Base-by-base conservation (phyloP, 805 yeast species). In the Candida piceae region DNA sequence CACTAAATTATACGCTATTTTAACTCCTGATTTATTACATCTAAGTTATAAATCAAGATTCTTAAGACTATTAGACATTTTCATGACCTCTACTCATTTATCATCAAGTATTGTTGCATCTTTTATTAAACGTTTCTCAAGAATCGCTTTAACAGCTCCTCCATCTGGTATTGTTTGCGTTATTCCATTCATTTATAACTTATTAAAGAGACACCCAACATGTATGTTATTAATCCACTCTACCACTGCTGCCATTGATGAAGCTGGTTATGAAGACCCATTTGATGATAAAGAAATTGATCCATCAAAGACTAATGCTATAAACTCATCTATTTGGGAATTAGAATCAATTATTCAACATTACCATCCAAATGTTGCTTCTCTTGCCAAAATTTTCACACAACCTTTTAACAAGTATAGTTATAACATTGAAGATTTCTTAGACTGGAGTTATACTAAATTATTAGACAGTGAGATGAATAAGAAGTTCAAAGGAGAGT, bases 361-460 rank as follows among this genome's bases (percentile, higher is more conserved):
- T 57, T 90, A 88, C 55, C 97, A 93, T 63, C 97, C 97, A 12
- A 93, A 93, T 52, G 87, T 93, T 10, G 90, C 96, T 1, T 83
- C 96, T 0, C 67, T 93, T 49, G 96, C 96, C 13, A 81, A 78
- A 55, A 84, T 93, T 21, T 84, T 85, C 55, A 72, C 79, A 15
- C 96, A 93, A 61, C 96, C 96, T 3, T 90, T 88, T 65, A 76
- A 80, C 54, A 93, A 93, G 58, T 79, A 83, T 39, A 75, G 76
- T 49, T 93, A 93, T 58, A 84, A 84, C 57, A 69, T 93, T 70
- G 98, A 93, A 57, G 97, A 93, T 57, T 93, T 93, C 66, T 63
- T 93, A 51, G 96, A 89, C 59, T 90, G 96, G 86, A 78, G 81
- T 39, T 93, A 89, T 56, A 67, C 71, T 24, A 66, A 83, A 49